Evolutionary conservation across 148 eudicot species (phyloP).

Genomic region (Linanthus parryae): DNA sequence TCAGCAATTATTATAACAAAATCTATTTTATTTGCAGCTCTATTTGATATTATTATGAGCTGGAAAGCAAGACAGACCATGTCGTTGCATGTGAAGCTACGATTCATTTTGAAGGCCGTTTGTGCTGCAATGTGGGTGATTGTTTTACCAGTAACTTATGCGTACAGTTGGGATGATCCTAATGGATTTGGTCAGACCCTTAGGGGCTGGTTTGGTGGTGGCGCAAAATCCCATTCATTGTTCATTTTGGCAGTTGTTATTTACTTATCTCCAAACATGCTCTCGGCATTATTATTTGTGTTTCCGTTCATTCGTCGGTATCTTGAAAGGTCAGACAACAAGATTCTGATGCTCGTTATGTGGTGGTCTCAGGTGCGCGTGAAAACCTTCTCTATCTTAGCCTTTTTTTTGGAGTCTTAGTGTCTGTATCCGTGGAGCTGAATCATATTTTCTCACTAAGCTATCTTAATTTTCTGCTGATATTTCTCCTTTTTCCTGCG

Average conservation of each 20-base stretch:
- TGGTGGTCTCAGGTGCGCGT: slow-evolving; percentile 73
- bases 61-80: slow-evolving; percentile 54
- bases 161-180: slow-evolving; percentile 55
- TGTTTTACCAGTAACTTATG: slow-evolving; percentile 57
- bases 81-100: slow-evolving; percentile 52
- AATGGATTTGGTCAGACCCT: slow-evolving; percentile 49
- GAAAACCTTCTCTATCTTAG: not conserved
- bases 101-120: slow-evolving; percentile 48
- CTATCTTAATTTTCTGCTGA: too few species aligned
- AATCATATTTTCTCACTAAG: too few species aligned
- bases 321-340: slow-evolving; percentile 55
- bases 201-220: slow-evolving; percentile 50
- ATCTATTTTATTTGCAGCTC: slow-evolving; percentile 35
- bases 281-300: slow-evolving; percentile 47
- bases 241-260: slow-evolving; percentile 52
- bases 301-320: slow-evolving; percentile 51
- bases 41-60: slow-evolving; percentile 49
- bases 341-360: slow-evolving; percentile 47
- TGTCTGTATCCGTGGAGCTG: too few species aligned
- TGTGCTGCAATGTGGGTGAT: slow-evolving; percentile 59
- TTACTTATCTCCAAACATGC: slow-evolving; percentile 58
- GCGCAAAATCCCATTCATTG: slow-evolving; percentile 38
- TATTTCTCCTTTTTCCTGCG: too few species aligned
- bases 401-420: not conserved
- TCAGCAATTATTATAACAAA: slow-evolving; percentile 2